These are phyloP conservation scores for Penicillium corylophilum DNA, from an alignment of 2,329 filamentous ascomycete species.

Conservation along the genomic window DNA sequence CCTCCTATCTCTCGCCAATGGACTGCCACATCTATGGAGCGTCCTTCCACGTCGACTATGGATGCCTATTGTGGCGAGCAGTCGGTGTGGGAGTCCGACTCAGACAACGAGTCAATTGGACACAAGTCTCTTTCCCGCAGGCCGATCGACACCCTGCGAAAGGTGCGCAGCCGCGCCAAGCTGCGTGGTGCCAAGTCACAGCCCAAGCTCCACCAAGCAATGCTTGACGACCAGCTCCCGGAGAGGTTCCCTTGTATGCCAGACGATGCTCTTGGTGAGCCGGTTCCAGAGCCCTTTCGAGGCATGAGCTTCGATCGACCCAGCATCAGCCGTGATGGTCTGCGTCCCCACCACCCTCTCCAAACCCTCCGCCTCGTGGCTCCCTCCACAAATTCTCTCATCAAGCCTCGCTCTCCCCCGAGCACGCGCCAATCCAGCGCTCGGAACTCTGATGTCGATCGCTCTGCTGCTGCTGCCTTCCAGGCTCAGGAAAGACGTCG, in stretches of 20 bases:
- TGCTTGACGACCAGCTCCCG: slow-evolving; percentile 19
- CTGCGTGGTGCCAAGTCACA: slow-evolving; percentile 40
- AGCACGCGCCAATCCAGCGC: slow-evolving; percentile 12
- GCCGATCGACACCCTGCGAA: slow-evolving; percentile 41
- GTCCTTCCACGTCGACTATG: slow-evolving; percentile 35
- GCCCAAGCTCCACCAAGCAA: slow-evolving; percentile 31
- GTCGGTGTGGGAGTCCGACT: slow-evolving; percentile 43
- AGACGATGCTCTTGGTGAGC: slow-evolving; percentile 19
- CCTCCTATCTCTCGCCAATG: slow-evolving; percentile 31
- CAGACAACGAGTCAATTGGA: slow-evolving; percentile 35
- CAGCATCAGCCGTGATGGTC: slow-evolving; percentile 26
- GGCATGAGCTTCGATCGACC: slow-evolving; percentile 22
- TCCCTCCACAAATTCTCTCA: slow-evolving; percentile 36
- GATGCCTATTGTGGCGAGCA: slow-evolving; percentile 37
- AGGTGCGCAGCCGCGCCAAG: slow-evolving; percentile 42
- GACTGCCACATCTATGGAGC: slow-evolving; percentile 30
- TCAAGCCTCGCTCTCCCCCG: slow-evolving; percentile 27
- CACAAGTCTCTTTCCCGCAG: slow-evolving; percentile 37
- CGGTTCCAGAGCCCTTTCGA: slow-evolving; percentile 12
- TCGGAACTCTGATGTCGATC: slow-evolving; percentile 31
- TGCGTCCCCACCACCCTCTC: slow-evolving; percentile 20
- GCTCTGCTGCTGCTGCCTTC: slow-evolving; percentile 36
- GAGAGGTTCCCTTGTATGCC: slow-evolving; percentile 34
- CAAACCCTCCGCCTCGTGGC: slow-evolving; percentile 38
- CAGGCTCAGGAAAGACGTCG: slow-evolving; percentile 37